A percentile compares a stretch with the other conserved stretches of the same genome.
phyloP scores from a whole-genome alignment of 345 rosid species.

The Jatropha curcas region DNA sequence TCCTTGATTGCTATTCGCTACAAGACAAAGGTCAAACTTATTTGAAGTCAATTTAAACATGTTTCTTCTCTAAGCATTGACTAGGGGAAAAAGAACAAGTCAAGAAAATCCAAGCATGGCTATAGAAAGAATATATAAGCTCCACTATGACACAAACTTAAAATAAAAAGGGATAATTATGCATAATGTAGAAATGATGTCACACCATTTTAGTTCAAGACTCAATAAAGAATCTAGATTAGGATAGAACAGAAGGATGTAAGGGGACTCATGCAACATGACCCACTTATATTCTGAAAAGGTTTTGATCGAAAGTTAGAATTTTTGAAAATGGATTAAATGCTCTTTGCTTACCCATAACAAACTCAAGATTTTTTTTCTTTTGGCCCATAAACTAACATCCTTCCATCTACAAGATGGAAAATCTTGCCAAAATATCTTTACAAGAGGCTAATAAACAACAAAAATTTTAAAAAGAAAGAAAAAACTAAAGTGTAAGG shows the following conservation, averaged over 20 bases:
- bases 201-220: background rate
- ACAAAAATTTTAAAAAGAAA: no score
- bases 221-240: background rate
- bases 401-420: background rate
- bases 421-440: constrained; percentile 6
- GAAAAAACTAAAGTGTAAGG: background rate
- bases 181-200: background rate
- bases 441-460: background rate
- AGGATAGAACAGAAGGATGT: background rate
- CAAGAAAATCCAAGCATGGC: background rate
- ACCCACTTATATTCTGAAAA: background rate
- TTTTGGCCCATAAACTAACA: background rate
- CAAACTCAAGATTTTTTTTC: background rate
- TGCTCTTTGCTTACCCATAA: background rate
- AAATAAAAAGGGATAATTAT: no score
- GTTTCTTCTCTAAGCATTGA: no score
- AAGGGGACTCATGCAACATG: background rate
- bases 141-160: background rate
- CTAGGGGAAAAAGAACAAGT: background rate
- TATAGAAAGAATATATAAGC: background rate
- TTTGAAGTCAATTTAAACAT: no score
- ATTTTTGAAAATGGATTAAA: background rate
- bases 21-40: constrained; percentile 10
- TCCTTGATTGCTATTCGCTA: constrained; percentile 3
- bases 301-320: background rate